Conservation (phyloP, 164 flowering plant species). For the Platanus orientalis region DNA sequence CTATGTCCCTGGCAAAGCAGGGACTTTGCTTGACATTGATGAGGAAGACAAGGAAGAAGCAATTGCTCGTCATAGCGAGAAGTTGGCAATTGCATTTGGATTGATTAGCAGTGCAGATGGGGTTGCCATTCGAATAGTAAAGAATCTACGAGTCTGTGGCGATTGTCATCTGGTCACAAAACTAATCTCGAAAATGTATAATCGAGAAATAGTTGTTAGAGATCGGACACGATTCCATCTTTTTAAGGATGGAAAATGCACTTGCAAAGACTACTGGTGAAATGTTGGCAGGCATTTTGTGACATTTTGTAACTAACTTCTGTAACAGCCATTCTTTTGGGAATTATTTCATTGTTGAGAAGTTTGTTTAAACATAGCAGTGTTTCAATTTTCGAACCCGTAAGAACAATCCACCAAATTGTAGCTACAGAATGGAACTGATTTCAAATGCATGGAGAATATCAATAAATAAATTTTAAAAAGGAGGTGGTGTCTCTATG, state of each 20-base stretch:
- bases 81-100: conserved; percentile 21
- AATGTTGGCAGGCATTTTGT: too few relatives aligned
- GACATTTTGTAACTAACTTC: too few relatives aligned
- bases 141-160: conserved; percentile 21
- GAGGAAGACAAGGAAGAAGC: conserved; percentile 24
- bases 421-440: too few relatives aligned
- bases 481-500: too few relatives aligned
- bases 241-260: conserved; percentile 19
- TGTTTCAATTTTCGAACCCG: too few relatives aligned
- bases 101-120: conserved; percentile 16
- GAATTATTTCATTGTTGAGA: too few relatives aligned
- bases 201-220: conserved; percentile 22
- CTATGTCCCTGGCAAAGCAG: conserved; percentile 13
- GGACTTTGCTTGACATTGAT: conserved; percentile 18
- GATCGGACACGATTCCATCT: conserved; percentile 25
- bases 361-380: too few relatives aligned
- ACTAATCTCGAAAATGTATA: conserved; percentile 19
- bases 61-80: conserved; percentile 21
- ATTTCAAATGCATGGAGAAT: too few relatives aligned
- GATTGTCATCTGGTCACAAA: conserved; percentile 24
- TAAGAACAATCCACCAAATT: too few relatives aligned
- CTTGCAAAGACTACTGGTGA: conserved; percentile 25
- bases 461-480: too few relatives aligned
- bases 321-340: too few relatives aligned
- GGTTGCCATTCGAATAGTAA: conserved; percentile 18